Percentiles rank a stretch among this genome's conserved stretches.
These are phyloP conservation scores for thale cress (Arabidopsis thaliana) DNA, from an alignment of 345 rosid genomes.

Conservation along the genomic window DNA sequence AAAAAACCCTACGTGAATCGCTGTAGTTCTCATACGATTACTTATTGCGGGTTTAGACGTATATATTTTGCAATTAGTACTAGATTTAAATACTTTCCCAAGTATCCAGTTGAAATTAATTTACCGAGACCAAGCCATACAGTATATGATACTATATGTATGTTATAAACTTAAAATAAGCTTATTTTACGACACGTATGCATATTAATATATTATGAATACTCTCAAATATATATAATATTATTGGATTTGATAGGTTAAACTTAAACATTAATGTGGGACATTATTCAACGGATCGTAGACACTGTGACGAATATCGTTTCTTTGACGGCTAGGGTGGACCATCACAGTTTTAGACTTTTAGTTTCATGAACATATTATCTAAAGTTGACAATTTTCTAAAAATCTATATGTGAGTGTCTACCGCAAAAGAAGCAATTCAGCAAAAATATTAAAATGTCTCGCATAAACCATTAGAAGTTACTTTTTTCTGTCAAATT, in stretches of 20 bases:
- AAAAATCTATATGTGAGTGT: too few species aligned
- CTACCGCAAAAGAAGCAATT: too few species aligned
- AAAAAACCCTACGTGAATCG: conserved; percentile 22
- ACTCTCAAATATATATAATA: neutral
- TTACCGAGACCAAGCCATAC: conserved; percentile 36
- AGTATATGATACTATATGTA: neutral
- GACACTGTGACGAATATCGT: conserved; percentile 40
- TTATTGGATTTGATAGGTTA: neutral
- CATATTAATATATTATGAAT: neutral
- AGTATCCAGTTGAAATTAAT: conserved; percentile 1
- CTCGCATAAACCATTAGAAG: too few species aligned
- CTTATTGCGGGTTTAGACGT: conserved; percentile 14
- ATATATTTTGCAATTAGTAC: conserved; percentile 4
- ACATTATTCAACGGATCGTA: conserved; percentile 44
- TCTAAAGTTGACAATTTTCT: neutral
- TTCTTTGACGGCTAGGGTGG: conserved; percentile 44
- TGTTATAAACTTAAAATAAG: neutral
- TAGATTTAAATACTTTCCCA: conserved; percentile 11
- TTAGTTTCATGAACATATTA: neutral
- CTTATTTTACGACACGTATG: conserved; percentile 21
- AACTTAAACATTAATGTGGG: neutral
- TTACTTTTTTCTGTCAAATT: too few species aligned
- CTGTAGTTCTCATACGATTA: conserved; percentile 27
- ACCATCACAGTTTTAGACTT: conserved; percentile 29
- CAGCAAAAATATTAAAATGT: too few species aligned